Base-by-base conservation (phyloP, 139 green algal genomes). In the Auxenochlorella pyrenoidosa region DNA sequence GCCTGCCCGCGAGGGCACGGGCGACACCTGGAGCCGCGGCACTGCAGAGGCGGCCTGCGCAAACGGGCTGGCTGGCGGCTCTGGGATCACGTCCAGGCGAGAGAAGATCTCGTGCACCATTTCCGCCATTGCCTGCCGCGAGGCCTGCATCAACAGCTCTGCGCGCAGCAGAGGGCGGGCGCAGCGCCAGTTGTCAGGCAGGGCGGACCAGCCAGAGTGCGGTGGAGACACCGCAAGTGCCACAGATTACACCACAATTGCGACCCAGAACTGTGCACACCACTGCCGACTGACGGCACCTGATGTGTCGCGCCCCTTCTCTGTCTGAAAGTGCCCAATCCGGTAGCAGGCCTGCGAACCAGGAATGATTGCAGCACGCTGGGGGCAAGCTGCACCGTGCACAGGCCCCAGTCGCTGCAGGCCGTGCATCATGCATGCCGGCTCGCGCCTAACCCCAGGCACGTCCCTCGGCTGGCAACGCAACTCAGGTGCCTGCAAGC, bases 301-400 rank as follows among this genome's bases (percentile, higher is more conserved):
- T 79, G 92, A 94, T 2, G 88, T 90, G 73, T 91, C 81, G 47
- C 86, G 83, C 38, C 80, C 90, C 51, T 91, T 91, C 16, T 94
- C 93, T 5, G 92, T 92, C 68, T 95, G 93, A 38, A 89, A 90
- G 79, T 98, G 94, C 26, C 96, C 93, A n/a, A 98, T 96, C 21
- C 93, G 85, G 85, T 96, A 98, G 88, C 94, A 96, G 26, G 95
- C 96, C 83, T 97, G 93, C 47, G 59, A 1, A 8, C 5, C 13
- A 70, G 51, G 30, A 19, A 47, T 5, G 51, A 22, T 63, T 2
- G 22, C 12, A 26, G 13, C 3, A 63, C 22, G 54, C 13, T 22
- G 54, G 18, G 15, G 54, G 54, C 54, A 63, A 10, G n/a, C n/a
- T 77, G 70, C 70, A 26, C 8, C 16, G 10, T 77, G 36, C 70